These are phyloP conservation scores for Yarrowia osloensis DNA, from an alignment of 805 yeast species.

Conservation along the genomic window DNA sequence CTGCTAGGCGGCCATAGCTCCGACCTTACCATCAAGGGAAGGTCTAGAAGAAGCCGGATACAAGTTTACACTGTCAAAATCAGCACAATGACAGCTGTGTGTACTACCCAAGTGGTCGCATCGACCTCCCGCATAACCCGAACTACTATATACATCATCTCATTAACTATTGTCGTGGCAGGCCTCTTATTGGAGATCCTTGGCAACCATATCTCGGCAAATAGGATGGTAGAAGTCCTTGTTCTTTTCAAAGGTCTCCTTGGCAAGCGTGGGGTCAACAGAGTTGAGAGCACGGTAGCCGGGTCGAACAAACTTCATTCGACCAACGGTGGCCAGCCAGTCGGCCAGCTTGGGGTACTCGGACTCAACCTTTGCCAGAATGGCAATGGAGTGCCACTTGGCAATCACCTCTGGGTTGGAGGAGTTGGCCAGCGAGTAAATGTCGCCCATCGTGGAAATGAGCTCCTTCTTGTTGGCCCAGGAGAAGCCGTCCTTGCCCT, in stretches of 20 bases:
- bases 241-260: constrained; percentile 60
- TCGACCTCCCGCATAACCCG: too few species aligned
- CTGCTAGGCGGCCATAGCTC: too few species aligned
- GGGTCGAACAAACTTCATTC: constrained; percentile 94
- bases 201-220: constrained; percentile 76
- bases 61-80: too few species aligned
- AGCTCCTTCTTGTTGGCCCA: constrained; percentile 37
- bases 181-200: constrained; percentile 59
- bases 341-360: constrained; percentile 59
- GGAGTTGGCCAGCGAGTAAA: constrained; percentile 54
- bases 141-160: constrained; percentile 4
- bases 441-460: constrained; percentile 42
- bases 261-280: constrained; percentile 68
- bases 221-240: constrained; percentile 77
- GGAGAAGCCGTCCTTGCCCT: constrained; percentile 25
- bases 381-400: constrained; percentile 72
- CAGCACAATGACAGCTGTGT: too few species aligned
- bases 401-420: constrained; percentile 78
- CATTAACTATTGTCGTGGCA: not conserved
- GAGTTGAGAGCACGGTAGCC: constrained; percentile 66
- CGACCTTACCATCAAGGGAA: too few species aligned
- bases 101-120: too few species aligned
- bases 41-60: too few species aligned
- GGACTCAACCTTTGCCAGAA: constrained; percentile 54
- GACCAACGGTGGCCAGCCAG: constrained; percentile 89